A percentile compares a stretch with the other conserved stretches of the same genome.
Conservation (phyloP, 2,329 filamentous ascomycete species). For the Botryotinia convoluta region DNA sequence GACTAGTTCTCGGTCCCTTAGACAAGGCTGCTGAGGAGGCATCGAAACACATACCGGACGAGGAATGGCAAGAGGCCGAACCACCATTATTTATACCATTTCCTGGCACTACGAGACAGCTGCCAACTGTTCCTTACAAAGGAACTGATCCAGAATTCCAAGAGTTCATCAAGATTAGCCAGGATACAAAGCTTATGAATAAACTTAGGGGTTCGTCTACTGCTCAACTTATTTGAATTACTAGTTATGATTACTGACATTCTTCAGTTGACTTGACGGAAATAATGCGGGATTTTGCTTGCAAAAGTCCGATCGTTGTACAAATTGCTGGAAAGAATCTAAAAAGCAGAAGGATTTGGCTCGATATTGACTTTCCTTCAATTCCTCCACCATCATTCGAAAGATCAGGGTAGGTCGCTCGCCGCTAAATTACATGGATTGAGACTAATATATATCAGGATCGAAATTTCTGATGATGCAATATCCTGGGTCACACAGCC, state of each 20-base stretch:
- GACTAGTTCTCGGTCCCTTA: slow-evolving; percentile 48
- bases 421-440: background rate
- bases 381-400: slow-evolving; percentile 58
- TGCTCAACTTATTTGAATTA: background rate
- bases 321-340: slow-evolving; percentile 46
- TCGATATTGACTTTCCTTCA: slow-evolving; percentile 59
- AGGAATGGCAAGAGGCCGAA: slow-evolving; percentile 45
- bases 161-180: slow-evolving; percentile 57
- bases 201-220: slow-evolving; percentile 26
- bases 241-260: slow-evolving; percentile 24
- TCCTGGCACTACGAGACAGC: slow-evolving; percentile 53
- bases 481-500: slow-evolving; percentile 48
- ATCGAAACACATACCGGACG: slow-evolving; percentile 45
- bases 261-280: slow-evolving; percentile 46
- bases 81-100: slow-evolving; percentile 59
- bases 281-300: slow-evolving; percentile 44
- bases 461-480: slow-evolving; percentile 50
- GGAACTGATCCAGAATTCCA: slow-evolving; percentile 62
- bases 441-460: slow-evolving; percentile 41
- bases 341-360: slow-evolving; percentile 52
- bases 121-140: slow-evolving; percentile 51
- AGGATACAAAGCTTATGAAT: slow-evolving; percentile 48
- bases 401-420: slow-evolving; percentile 54
- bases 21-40: slow-evolving; percentile 38
- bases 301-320: slow-evolving; percentile 45